phyloP scores from a whole-genome alignment of 2,329 filamentous ascomycete species.

The Aspergillus ibericus region DNA sequence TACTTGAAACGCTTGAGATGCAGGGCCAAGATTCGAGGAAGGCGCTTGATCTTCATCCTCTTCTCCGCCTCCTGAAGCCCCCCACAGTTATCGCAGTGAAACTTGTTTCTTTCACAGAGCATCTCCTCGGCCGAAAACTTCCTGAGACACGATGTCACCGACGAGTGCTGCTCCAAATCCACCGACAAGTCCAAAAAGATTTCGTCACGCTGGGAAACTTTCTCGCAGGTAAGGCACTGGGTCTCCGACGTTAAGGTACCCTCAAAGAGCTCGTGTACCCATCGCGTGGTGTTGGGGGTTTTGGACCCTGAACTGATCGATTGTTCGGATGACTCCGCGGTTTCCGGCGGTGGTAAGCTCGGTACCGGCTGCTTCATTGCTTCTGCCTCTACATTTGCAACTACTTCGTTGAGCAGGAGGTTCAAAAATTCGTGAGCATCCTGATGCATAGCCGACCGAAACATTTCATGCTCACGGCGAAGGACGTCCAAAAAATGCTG shows the following conservation, averaged over 20 bases:
- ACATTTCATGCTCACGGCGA: constrained; percentile 94
- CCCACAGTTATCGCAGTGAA: constrained; percentile 96
- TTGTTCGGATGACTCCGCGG: constrained; percentile 47
- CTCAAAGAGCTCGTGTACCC: constrained; percentile 98
- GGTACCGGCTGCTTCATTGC: constrained; percentile 48
- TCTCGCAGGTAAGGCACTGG: constrained; percentile 93
- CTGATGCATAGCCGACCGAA: constrained; percentile 94
- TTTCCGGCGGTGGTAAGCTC: constrained; percentile 55
- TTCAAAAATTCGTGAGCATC: constrained; percentile 98
- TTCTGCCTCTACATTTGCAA: constrained; percentile 89
- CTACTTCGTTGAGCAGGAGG: constrained; percentile 90
- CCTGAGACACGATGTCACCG: constrained; percentile 88
- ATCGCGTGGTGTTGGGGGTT: constrained; percentile 70
- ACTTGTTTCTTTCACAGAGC: constrained; percentile 97
- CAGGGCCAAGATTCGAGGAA: constrained; percentile 86
- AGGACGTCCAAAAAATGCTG: constrained; percentile 92
- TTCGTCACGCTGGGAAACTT: constrained; percentile 90
- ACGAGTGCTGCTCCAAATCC: constrained; percentile 91
- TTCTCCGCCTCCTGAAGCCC: constrained; percentile 97
- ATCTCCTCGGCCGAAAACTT: constrained; percentile 99
- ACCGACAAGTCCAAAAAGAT: constrained; percentile 95
- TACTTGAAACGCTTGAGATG: constrained; percentile 99
- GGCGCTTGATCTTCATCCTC: constrained; percentile 96
- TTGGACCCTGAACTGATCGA: constrained; percentile 53
- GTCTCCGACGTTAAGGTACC: constrained; percentile 94